Percentiles rank a stretch among this genome's conserved stretches.
Conservation (phyloP, 2,329 filamentous ascomycete genomes). For the Catunica adiposa region DNA sequence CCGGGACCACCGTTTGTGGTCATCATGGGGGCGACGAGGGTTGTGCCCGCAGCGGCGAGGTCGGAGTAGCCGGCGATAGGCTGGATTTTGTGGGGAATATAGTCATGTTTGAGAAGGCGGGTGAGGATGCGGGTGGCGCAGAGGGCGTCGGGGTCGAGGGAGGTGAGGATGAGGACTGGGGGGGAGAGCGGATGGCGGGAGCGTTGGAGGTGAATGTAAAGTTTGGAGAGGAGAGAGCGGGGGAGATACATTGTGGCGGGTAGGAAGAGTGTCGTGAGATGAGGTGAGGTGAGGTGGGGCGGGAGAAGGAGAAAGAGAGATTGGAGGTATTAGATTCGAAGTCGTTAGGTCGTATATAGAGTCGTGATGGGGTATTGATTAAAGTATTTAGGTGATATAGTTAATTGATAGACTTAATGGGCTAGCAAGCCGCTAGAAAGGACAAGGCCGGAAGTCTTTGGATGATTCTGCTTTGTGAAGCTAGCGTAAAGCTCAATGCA, state of each 20-base stretch:
- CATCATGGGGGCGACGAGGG: constrained; percentile 75
- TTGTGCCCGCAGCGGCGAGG: constrained; percentile 59
- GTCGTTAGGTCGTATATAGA: background rate
- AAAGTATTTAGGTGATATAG: background rate
- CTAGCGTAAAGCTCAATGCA: background rate
- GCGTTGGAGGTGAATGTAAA: constrained; percentile 77
- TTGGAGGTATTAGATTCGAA: background rate
- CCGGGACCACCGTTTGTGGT: constrained; percentile 67
- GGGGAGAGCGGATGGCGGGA: constrained; percentile 80
- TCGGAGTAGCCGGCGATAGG: constrained; percentile 87
- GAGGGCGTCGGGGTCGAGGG: constrained; percentile 86
- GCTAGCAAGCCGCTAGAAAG: background rate
- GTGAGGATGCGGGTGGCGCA: constrained; percentile 92
- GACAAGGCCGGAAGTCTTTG: background rate
- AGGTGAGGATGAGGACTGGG: constrained; percentile 78
- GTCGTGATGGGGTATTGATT: background rate
- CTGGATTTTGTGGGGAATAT: constrained; percentile 93
- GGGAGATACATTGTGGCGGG: constrained; percentile 70
- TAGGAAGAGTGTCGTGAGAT: background rate
- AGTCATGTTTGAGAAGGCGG: constrained; percentile 86
- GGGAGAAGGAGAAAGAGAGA: background rate
- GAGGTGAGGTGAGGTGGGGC: background rate
- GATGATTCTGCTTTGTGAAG: background rate
- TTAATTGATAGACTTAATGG: background rate
- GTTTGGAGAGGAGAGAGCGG: constrained; percentile 69